Evolutionary conservation across 177 flowering plant genomes (phyloP).

Genomic region (Vitis hybrid): DNA sequence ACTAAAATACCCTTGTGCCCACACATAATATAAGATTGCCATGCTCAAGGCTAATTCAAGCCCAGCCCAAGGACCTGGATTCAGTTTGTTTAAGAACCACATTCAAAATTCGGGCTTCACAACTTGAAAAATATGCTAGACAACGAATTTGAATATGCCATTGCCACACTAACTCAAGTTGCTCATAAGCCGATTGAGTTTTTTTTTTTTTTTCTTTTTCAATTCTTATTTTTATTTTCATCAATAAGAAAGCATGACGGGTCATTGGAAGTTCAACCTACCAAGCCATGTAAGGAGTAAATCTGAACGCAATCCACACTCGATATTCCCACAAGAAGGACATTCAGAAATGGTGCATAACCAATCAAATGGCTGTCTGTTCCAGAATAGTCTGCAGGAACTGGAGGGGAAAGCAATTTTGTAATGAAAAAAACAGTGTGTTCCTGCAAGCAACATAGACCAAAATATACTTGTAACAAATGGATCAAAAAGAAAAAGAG

Average conservation of each 20-base stretch:
- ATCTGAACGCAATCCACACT: constrained; percentile 40
- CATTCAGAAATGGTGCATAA: constrained; percentile 41
- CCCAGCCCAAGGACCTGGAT: too few species aligned
- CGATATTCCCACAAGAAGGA: constrained; percentile 43
- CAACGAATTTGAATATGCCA: too few species aligned
- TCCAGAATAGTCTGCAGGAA: constrained; percentile 39
- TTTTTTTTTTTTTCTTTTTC: neutral
- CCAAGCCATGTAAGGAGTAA: constrained; percentile 54
- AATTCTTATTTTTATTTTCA: neutral
- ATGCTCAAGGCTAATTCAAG: too few species aligned
- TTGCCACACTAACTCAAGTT: too few species aligned
- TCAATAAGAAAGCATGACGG: neutral
- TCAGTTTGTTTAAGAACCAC: too few species aligned
- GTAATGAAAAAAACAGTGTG: constrained; percentile 36
- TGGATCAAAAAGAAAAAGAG: neutral
- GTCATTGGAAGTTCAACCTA: constrained; percentile 20
- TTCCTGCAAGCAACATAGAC: constrained; percentile 34
- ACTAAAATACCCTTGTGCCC: too few species aligned
- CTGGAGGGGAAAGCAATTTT: constrained; percentile 37
- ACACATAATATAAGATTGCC: too few species aligned
- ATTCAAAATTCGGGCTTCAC: too few species aligned
- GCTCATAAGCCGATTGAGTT: too few species aligned
- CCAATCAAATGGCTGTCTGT: constrained; percentile 43
- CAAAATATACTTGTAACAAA: constrained; percentile 1
- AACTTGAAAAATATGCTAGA: too few species aligned